Conservation (phyloP, 768 basidiomycete species). For the Pleurotus platypus region DNA sequence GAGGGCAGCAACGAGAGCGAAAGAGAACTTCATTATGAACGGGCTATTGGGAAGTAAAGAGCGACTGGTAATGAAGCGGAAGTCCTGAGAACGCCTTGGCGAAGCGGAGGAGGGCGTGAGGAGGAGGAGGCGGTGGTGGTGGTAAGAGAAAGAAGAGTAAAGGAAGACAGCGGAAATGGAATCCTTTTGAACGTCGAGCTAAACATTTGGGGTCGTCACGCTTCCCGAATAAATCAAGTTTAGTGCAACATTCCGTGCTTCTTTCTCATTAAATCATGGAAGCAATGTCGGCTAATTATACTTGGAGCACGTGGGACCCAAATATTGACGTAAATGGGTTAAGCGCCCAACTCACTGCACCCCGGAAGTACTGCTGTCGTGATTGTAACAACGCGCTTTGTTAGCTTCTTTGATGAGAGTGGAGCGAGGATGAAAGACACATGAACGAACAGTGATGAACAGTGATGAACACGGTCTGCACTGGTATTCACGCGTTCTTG, state of each 20-base stretch:
- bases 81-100: not conserved
- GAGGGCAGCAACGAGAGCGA: conserved; percentile 16
- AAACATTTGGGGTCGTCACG: not conserved
- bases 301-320: no score
- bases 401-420: no score
- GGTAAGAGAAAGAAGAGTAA: not conserved
- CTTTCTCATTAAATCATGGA: no score
- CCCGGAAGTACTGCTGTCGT: no score
- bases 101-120: not conserved
- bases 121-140: not conserved
- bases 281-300: no score
- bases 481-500: no score
- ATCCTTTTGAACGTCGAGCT: not conserved
- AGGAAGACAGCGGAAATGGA: not conserved
- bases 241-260: not conserved
- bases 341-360: no score
- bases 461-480: no score
- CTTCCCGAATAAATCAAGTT: not conserved
- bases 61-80: conserved; percentile 2
- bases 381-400: no score
- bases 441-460: no score
- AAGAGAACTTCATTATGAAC: conserved; percentile 6
- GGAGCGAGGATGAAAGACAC: no score
- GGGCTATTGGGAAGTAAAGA: not conserved
- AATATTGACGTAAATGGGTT: no score